Base-by-base conservation (phyloP, 2,329 filamentous ascomycete genomes). In the Macrophomina tecta region DNA sequence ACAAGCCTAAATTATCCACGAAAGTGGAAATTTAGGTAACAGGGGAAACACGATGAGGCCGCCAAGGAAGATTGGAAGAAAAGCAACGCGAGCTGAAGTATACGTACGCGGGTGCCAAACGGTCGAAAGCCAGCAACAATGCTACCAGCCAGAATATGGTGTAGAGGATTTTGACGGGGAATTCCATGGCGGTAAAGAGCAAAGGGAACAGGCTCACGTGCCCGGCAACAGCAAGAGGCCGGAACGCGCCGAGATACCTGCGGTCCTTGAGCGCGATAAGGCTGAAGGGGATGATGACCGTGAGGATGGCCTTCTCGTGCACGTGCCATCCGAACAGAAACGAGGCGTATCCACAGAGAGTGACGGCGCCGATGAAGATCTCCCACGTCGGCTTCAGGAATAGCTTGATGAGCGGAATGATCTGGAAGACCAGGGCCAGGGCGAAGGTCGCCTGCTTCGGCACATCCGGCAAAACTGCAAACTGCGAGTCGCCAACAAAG, bases 241-340 rank as follows among this genome's bases (percentile, higher is more conserved):
- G 87, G 81, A 98, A 99, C 1, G 94, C 94, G 67, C 93, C 90
- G 38, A 98, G 89, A 75, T 97, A 94, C 32, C 95, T 89, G 62
- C 95, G 88, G 77, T 98, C 94, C 76, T 91, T 91, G 62, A 98
- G 87, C 0, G 94, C 94, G 68, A 98, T 90, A 69, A 99, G 86
- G 72, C 92, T 96, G 83, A 98, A 98, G 0, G 95, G 95, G 58
- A 98, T 91, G 71, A 99, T 93, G 75, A 98, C 91, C 23, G 98
- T 87, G 28, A 99, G 86, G 67, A 99, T 91, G 1, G 95, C 95
- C 80, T 99, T 99, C 77, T 99, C 95, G 74, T 99, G 95, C 8
- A 99, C 95, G 75, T 99, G 95, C 93, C 94, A 99, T 66, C 95
- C 94, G 73, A 98, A 98, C 9, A 99, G 85, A 81, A 99, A 99